These are phyloP conservation scores for Ampelomyces quisqualis DNA, from an alignment of 2,329 filamentous ascomycete species.

Conservation along the genomic window DNA sequence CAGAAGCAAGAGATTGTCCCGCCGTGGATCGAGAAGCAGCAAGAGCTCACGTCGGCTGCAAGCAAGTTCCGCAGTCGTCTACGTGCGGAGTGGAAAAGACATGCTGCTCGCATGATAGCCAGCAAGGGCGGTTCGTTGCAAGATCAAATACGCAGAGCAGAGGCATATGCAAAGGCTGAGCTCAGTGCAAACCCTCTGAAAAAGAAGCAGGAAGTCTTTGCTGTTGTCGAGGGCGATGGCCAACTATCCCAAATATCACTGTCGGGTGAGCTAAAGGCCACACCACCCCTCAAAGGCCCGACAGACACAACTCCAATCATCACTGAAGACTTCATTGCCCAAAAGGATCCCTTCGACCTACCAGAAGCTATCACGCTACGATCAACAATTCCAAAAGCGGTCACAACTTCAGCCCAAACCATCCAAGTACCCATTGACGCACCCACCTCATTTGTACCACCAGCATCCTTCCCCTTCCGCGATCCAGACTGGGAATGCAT, in stretches of 20 bases:
- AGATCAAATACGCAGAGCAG: slow-evolving; percentile 69
- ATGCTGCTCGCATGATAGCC: slow-evolving; percentile 76
- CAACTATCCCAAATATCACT: slow-evolving; percentile 52
- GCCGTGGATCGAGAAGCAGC: slow-evolving; percentile 98
- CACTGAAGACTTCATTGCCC: slow-evolving; percentile 31
- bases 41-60: slow-evolving; percentile 73
- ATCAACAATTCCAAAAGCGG: slow-evolving; percentile 1
- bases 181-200: slow-evolving; percentile 60
- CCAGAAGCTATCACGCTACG: slow-evolving; percentile 5
- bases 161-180: slow-evolving; percentile 75
- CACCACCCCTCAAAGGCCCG: slow-evolving; percentile 12
- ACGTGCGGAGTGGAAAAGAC: slow-evolving; percentile 78
- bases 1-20: slow-evolving; percentile 93
- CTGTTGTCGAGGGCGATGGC: slow-evolving; percentile 48
- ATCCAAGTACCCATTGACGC: slow-evolving; percentile 13
- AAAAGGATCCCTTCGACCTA: slow-evolving; percentile 16
- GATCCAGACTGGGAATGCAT: slow-evolving; percentile 73
- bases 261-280: slow-evolving; percentile 46
- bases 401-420: slow-evolving; percentile 18
- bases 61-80: slow-evolving; percentile 72
- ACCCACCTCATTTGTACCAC: slow-evolving; percentile 38
- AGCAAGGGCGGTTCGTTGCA: slow-evolving; percentile 73
- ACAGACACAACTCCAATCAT: slow-evolving; percentile 16
- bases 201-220: slow-evolving; percentile 48
- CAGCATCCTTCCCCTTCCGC: slow-evolving; percentile 63